Evolutionary conservation across 2,329 filamentous ascomycete species (phyloP).

Genomic region (Nigrospora oryzae): DNA sequence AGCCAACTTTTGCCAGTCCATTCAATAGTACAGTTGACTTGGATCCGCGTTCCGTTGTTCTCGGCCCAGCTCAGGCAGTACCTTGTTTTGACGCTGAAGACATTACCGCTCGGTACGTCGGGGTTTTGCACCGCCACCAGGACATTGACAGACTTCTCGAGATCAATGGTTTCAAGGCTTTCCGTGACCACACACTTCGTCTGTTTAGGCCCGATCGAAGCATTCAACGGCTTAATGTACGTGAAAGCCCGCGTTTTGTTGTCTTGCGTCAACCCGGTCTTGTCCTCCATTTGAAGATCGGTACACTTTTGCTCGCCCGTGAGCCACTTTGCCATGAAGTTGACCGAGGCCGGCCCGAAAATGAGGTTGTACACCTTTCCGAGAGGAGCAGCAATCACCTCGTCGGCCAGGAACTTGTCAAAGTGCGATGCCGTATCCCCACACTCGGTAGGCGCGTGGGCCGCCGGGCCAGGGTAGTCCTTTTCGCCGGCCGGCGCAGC

Average conservation of each 20-base stretch:
- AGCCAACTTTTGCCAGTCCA: slow-evolving; percentile 99
- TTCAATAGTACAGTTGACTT: slow-evolving; percentile 85
- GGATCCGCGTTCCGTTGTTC: slow-evolving; percentile 73
- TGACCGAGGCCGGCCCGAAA: slow-evolving; percentile 71
- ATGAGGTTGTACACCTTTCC: slow-evolving; percentile 86
- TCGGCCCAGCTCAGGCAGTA: slow-evolving; percentile 93
- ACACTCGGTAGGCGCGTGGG: slow-evolving; percentile 80
- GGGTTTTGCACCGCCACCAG: slow-evolving; percentile 79
- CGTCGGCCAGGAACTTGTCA: slow-evolving; percentile 78
- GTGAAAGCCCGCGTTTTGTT: slow-evolving; percentile 67
- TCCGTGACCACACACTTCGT: slow-evolving; percentile 91
- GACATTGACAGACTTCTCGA: slow-evolving; percentile 82
- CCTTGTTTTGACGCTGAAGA: slow-evolving; percentile 86
- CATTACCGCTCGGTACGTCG: slow-evolving; percentile 88
- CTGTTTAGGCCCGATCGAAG: slow-evolving; percentile 80
- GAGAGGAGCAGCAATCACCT: slow-evolving; percentile 75
- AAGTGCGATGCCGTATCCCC: slow-evolving; percentile 72
- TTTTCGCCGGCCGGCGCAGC: slow-evolving; percentile 30
- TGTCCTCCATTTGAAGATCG: slow-evolving; percentile 82
- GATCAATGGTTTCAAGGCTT: slow-evolving; percentile 72
- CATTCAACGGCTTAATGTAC: slow-evolving; percentile 87
- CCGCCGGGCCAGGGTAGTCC: slow-evolving; percentile 79
- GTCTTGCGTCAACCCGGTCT: slow-evolving; percentile 67
- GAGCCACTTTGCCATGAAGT: slow-evolving; percentile 83
- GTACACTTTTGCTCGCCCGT: slow-evolving; percentile 79